A percentile compares a stretch with the other conserved stretches of the same genome.
Evolutionary conservation across 2,329 filamentous ascomycete species (phyloP).

Genomic region (Zymoseptoria brevis): DNA sequence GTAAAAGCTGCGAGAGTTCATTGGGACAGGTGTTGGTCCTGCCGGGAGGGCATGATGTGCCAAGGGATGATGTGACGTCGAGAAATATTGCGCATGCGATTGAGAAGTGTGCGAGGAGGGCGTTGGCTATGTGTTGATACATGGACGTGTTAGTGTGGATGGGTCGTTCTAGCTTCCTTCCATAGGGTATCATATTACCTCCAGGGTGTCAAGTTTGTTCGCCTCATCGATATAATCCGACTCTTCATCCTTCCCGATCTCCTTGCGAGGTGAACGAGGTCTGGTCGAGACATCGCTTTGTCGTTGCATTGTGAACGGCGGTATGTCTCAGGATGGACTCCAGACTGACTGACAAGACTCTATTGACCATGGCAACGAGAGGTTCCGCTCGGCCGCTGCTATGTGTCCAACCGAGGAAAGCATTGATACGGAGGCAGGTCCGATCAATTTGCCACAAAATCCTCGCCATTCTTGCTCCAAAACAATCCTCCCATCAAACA

Average conservation of each 20-base stretch:
- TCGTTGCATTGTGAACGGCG: background rate
- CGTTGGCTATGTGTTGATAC: background rate
- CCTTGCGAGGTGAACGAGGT: background rate
- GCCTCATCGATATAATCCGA: background rate
- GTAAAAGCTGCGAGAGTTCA: background rate
- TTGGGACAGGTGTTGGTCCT: background rate
- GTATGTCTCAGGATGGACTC: too few species aligned
- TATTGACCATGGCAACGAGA: too few species aligned
- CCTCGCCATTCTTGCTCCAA: background rate
- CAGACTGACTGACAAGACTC: too few species aligned
- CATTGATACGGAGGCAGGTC: background rate
- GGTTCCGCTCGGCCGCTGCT: too few species aligned
- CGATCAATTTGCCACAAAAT: background rate
- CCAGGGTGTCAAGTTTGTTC: background rate
- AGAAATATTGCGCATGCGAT: background rate
- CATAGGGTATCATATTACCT: background rate
- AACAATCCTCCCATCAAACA: background rate
- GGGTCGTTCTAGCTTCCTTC: background rate
- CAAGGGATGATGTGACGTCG: background rate
- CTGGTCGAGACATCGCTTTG: background rate
- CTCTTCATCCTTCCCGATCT: too few species aligned
- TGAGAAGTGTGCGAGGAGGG: background rate
- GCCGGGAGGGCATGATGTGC: background rate
- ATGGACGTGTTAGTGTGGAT: background rate
- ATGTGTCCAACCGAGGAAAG: too few species aligned